phyloP scores from a whole-genome alignment of 2,329 filamentous ascomycete genomes.

The Neopestalotiopsis rosae region DNA sequence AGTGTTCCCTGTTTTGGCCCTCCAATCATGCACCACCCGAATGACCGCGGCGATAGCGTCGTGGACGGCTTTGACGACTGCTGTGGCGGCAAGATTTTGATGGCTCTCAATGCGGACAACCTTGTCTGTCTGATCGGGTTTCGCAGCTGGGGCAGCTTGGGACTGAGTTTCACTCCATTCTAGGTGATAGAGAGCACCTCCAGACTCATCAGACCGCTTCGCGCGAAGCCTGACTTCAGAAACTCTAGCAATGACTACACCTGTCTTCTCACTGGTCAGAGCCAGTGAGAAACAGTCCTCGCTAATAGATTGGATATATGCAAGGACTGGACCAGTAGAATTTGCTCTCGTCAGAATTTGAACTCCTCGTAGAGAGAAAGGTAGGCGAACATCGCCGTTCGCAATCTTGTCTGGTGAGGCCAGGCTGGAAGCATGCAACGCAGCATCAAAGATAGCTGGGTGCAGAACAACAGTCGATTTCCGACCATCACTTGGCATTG shows the following conservation, averaged over 20 bases:
- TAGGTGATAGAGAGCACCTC: neutral
- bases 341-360: neutral
- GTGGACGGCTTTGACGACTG: neutral
- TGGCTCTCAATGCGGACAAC: neutral
- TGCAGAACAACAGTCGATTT: neutral
- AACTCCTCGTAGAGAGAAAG: conserved; percentile 4
- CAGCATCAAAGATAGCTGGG: conserved; percentile 6
- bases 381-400: neutral
- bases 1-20: neutral
- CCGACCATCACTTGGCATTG: neutral
- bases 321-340: neutral
- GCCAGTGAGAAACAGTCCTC: neutral
- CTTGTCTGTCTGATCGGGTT: neutral
- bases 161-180: conserved; percentile 4
- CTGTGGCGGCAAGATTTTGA: neutral
- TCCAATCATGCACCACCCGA: neutral
- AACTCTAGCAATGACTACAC: conserved; percentile 6
- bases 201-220: neutral
- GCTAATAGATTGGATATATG: neutral
- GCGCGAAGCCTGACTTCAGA: conserved; percentile 4
- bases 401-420: neutral
- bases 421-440: conserved; percentile 7
- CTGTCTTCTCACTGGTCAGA: neutral
- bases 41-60: neutral
- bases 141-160: neutral